These are phyloP conservation scores for Phylloporus arenicola DNA, from an alignment of 768 basidiomycete genomes.

Conservation along the genomic window DNA sequence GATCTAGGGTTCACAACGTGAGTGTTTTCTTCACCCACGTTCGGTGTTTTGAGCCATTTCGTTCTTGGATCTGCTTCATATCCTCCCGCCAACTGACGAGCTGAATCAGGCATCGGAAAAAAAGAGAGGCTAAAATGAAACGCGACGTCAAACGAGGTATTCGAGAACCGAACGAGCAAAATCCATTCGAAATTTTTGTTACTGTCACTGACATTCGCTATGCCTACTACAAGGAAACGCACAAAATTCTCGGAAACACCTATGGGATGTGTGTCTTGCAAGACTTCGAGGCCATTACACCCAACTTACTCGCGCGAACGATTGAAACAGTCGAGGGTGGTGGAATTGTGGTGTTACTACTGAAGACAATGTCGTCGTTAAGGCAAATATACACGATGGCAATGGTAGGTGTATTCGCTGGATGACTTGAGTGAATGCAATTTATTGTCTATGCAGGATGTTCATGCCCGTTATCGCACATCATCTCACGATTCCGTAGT, in stretches of 20 bases:
- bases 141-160: conserved; percentile 92
- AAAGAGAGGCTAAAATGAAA: conserved; percentile 95
- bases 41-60: neutral
- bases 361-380: conserved; percentile 94
- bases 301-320: conserved; percentile 92
- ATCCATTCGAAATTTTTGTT: conserved; percentile 97
- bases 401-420: conserved; percentile 40
- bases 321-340: conserved; percentile 99
- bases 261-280: conserved; percentile 97
- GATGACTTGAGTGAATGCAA: neutral
- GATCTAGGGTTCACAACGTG: conserved; percentile 94
- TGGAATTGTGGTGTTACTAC: conserved; percentile 76
- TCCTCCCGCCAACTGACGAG: neutral
- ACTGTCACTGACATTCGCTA: conserved; percentile 99
- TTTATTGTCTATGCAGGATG: conserved; percentile 58
- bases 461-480: conserved; percentile 91
- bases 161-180: conserved; percentile 90
- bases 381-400: conserved; percentile 91
- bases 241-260: conserved; percentile 95
- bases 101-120: conserved; percentile 78
- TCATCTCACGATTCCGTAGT: conserved; percentile 82
- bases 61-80: neutral
- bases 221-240: conserved; percentile 97
- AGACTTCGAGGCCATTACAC: conserved; percentile 97
- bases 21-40: conserved; percentile 22